A percentile compares a stretch with the other conserved stretches of the same genome.
These are phyloP conservation scores for Fraxinus xanthoxyloides DNA, from an alignment of 305 asterid genomes.

Conservation along the genomic window DNA sequence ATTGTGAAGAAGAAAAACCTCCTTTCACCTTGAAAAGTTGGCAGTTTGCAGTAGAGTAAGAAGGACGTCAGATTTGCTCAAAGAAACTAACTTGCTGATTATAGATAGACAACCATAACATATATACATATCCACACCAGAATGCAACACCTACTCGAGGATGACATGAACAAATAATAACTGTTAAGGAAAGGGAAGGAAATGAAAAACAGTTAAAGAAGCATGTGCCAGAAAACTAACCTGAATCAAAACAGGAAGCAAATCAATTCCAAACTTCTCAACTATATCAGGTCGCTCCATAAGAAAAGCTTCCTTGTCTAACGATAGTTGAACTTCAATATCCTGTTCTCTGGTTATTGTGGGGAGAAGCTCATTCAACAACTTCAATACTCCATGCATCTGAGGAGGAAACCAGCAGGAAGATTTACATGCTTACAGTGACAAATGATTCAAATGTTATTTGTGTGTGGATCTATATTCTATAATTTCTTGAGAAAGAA, in stretches of 20 bases:
- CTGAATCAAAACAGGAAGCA: slow-evolving; percentile 82
- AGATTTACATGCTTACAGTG: background rate
- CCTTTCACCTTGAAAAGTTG: slow-evolving; percentile 73
- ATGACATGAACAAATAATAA: slow-evolving; percentile 32
- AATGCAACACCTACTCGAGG: slow-evolving; percentile 74
- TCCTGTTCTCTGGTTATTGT: slow-evolving; percentile 46
- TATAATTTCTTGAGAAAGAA: slow-evolving; percentile 1
- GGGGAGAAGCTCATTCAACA: slow-evolving; percentile 90
- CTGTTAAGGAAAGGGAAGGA: background rate
- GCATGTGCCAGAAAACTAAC: slow-evolving; percentile 39
- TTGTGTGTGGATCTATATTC: background rate
- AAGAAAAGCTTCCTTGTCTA: slow-evolving; percentile 69
- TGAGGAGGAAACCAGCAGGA: slow-evolving; percentile 31
- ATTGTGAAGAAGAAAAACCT: slow-evolving; percentile 21
- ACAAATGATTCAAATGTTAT: background rate
- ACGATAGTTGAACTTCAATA: slow-evolving; percentile 37
- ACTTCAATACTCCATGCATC: slow-evolving; percentile 77
- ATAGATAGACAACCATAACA: slow-evolving; percentile 87
- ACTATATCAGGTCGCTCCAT: slow-evolving; percentile 68
- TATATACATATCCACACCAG: slow-evolving; percentile 71
- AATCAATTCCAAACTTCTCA: slow-evolving; percentile 73
- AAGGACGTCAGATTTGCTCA: slow-evolving; percentile 69
- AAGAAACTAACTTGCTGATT: slow-evolving; percentile 79
- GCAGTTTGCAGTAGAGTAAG: slow-evolving; percentile 59
- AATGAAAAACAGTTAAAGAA: slow-evolving; percentile 3